These are phyloP conservation scores for Gaertneriomyces sp. DNA, from an alignment of 192 early-diverging fungal genomes.

Conservation along the genomic window DNA sequence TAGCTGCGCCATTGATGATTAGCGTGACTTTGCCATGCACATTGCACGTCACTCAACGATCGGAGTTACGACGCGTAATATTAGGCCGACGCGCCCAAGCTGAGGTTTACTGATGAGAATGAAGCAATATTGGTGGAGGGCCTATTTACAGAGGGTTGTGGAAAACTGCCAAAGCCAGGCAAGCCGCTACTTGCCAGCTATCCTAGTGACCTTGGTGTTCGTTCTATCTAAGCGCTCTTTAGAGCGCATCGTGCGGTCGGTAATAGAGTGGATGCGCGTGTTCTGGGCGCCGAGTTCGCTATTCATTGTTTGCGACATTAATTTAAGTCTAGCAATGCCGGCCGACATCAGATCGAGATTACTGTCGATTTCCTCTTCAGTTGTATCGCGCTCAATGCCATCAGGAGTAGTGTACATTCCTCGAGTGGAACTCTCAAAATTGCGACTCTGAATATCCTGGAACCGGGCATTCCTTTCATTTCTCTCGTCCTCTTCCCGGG, in stretches of 20 bases:
- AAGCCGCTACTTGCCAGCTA: not conserved
- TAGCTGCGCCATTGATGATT: too few relatives aligned
- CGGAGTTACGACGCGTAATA: too few relatives aligned
- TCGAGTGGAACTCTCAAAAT: not conserved
- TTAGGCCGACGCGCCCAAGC: too few relatives aligned
- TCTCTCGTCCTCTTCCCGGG: slow-evolving; percentile 14
- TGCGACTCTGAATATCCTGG: slow-evolving; percentile 27
- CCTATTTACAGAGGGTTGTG: too few relatives aligned
- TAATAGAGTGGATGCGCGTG: slow-evolving; percentile 28
- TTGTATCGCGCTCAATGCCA: slow-evolving; percentile 43
- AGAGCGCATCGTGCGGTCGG: slow-evolving; percentile 32
- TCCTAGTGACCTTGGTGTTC: slow-evolving; percentile 15
- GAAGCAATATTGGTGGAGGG: too few relatives aligned
- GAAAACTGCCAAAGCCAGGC: too few relatives aligned
- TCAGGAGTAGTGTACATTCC: slow-evolving; percentile 41
- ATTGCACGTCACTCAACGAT: too few relatives aligned
- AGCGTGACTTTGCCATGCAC: too few relatives aligned
- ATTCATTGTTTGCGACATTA: slow-evolving; percentile 52
- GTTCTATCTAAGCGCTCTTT: slow-evolving; percentile 34
- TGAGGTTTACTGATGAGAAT: too few relatives aligned
- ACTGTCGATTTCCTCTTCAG: slow-evolving; percentile 53
- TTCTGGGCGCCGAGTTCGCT: slow-evolving; percentile 44
- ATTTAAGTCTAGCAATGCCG: slow-evolving; percentile 40
- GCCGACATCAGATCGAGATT: slow-evolving; percentile 50
- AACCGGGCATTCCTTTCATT: slow-evolving; percentile 7